Conservation (phyloP, 805 yeast genomes). For the Zygosaccharomyces bailii region DNA sequence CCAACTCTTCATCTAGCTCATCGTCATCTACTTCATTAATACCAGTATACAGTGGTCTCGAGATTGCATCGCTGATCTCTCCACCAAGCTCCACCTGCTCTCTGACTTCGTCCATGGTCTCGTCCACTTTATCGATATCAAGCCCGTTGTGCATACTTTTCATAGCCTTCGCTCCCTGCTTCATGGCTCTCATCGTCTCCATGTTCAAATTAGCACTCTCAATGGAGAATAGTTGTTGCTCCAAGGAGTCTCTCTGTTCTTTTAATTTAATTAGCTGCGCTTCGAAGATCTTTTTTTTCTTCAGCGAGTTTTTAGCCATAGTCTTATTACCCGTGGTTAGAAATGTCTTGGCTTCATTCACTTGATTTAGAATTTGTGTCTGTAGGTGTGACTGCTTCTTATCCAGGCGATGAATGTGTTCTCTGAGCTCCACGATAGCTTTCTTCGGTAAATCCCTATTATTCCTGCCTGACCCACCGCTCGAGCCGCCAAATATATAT, state of each 20-base stretch:
- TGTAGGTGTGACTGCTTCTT: constrained; percentile 82
- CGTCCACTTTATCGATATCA: constrained; percentile 94
- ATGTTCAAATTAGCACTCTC: constrained; percentile 94
- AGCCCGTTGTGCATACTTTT: constrained; percentile 92
- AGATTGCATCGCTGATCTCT: constrained; percentile 93
- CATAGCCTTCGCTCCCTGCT: constrained; percentile 96
- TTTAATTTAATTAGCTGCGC: constrained; percentile 73
- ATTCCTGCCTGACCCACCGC: constrained; percentile 49
- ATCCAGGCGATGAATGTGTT: constrained; percentile 79
- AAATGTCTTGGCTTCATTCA: constrained; percentile 71
- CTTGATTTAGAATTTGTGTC: constrained; percentile 79
- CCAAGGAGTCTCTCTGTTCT: constrained; percentile 84
- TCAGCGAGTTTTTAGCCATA: constrained; percentile 80
- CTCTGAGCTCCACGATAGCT: constrained; percentile 86
- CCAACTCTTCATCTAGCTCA: constrained; percentile 92
- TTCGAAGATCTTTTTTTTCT: constrained; percentile 81
- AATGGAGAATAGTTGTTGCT: constrained; percentile 83
- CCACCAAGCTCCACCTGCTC: constrained; percentile 95
- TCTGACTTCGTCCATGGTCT: constrained; percentile 95
- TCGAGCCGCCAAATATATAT: constrained; percentile 60
- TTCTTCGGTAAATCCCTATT: constrained; percentile 84
- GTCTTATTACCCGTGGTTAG: constrained; percentile 60
- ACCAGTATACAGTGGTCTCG: constrained; percentile 78
- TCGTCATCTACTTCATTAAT: constrained; percentile 75
- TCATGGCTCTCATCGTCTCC: constrained; percentile 98